These are phyloP conservation scores for Hygrophorus pudorinus DNA, from an alignment of 768 basidiomycete genomes.

Conservation along the genomic window DNA sequence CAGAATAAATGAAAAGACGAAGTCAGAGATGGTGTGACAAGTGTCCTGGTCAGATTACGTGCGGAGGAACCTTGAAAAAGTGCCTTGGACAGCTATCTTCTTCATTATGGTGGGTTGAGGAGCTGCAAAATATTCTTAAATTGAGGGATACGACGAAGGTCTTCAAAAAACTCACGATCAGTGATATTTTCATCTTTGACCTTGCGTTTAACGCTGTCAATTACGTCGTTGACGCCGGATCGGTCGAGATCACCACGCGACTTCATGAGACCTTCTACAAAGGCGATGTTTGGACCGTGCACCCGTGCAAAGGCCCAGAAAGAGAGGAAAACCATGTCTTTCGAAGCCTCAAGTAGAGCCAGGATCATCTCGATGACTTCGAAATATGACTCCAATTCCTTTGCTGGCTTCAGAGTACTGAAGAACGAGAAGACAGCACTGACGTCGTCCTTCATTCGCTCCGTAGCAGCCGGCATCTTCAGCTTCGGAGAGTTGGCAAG, in stretches of 20 bases:
- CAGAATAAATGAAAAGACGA: not conserved
- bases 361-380: conserved; percentile 81
- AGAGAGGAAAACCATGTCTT: conserved; percentile 84
- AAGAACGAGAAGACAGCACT: conserved; percentile 75
- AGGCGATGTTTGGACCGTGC: conserved; percentile 86
- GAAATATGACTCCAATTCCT: conserved; percentile 76
- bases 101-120: conserved; percentile 86
- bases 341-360: conserved; percentile 74
- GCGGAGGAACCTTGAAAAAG: conserved; percentile 68
- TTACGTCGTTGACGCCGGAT: conserved; percentile 78
- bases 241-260: conserved; percentile 86
- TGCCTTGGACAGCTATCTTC: conserved; percentile 68
- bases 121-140: conserved; percentile 32
- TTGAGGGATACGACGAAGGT: not conserved
- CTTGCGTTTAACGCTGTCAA: conserved; percentile 89
- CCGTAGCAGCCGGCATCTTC: conserved; percentile 75
- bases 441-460: conserved; percentile 77
- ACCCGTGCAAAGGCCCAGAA: conserved; percentile 91
- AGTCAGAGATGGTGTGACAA: not conserved
- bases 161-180: conserved; percentile 52
- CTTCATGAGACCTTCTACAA: conserved; percentile 86
- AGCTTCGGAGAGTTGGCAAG: conserved; percentile 79
- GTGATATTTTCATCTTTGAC: conserved; percentile 79
- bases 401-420: conserved; percentile 58
- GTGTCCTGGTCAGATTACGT: conserved; percentile 16